phyloP scores from a whole-genome alignment of 1,139 yeast species.

The Tardiomyces digboiensis region DNA sequence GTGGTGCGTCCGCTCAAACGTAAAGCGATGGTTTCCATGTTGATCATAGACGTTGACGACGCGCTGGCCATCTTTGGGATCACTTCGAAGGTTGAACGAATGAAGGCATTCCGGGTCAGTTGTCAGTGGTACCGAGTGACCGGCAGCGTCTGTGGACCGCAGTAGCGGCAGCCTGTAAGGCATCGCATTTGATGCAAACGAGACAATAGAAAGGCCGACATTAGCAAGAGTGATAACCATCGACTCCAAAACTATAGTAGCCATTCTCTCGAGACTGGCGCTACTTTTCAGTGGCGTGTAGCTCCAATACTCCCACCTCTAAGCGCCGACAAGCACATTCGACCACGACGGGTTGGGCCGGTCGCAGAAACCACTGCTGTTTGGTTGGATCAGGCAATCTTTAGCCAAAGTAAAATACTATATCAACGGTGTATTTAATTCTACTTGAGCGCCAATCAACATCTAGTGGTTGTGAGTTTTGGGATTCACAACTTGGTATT shows the following conservation, averaged over 20 bases:
- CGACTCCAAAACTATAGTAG: background rate
- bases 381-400: too few species aligned
- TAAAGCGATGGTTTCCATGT: slow-evolving; percentile 35
- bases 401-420: too few species aligned
- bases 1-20: slow-evolving; percentile 43
- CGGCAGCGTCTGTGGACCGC: background rate
- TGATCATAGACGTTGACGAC: slow-evolving; percentile 41
- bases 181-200: background rate
- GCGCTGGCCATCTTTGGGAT: slow-evolving; percentile 36
- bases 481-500: too few species aligned
- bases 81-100: slow-evolving; percentile 39
- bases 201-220: background rate
- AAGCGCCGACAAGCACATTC: too few species aligned
- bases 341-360: too few species aligned
- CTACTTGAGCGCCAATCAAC: too few species aligned
- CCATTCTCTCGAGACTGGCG: too few species aligned
- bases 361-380: too few species aligned
- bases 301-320: too few species aligned
- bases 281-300: too few species aligned
- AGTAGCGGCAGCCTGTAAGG: background rate
- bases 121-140: background rate
- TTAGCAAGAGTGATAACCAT: background rate
- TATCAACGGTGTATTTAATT: too few species aligned
- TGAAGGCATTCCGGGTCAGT: background rate
- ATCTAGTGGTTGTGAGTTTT: too few species aligned